Conservation (phyloP, 805 yeast genomes). For the Wickerhamiella cacticola region DNA sequence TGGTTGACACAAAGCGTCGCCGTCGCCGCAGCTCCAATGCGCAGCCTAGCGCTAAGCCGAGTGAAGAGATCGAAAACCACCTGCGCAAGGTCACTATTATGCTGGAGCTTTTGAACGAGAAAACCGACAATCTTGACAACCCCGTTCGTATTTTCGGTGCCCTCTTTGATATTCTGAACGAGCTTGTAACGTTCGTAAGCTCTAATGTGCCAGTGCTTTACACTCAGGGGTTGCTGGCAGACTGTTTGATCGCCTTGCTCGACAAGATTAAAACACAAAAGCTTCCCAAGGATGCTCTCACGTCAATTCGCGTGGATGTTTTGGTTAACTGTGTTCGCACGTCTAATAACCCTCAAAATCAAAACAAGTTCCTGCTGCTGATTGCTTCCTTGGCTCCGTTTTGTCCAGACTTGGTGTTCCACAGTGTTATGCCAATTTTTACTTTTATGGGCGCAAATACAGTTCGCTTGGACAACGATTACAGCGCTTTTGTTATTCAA, state of each 20-base stretch:
- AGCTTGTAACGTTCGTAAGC: constrained; percentile 51
- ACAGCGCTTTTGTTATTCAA: constrained; percentile 81
- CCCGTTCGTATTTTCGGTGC: constrained; percentile 25
- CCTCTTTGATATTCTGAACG: constrained; percentile 32
- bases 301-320: constrained; percentile 73
- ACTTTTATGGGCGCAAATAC: constrained; percentile 99
- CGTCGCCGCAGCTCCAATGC: constrained; percentile 70
- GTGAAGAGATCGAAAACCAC: constrained; percentile 50
- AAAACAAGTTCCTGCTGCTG: constrained; percentile 72
- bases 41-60: constrained; percentile 40
- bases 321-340: constrained; percentile 83
- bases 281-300: constrained; percentile 29
- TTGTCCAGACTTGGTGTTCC: constrained; percentile 83
- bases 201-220: constrained; percentile 85
- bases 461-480: constrained; percentile 91
- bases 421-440: constrained; percentile 98
- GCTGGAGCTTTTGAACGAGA: constrained; percentile 63
- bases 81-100: constrained; percentile 64
- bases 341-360: constrained; percentile 87
- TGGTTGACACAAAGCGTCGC: constrained; percentile 31
- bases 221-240: constrained; percentile 81
- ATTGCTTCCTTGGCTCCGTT: constrained; percentile 78
- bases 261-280: constrained; percentile 28
- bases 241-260: constrained; percentile 66
- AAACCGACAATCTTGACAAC: constrained; percentile 17